Evolutionary conservation across 1,284 basidiomycete genomes (phyloP).

Genomic region (Tetrapyrgos nigripes): DNA sequence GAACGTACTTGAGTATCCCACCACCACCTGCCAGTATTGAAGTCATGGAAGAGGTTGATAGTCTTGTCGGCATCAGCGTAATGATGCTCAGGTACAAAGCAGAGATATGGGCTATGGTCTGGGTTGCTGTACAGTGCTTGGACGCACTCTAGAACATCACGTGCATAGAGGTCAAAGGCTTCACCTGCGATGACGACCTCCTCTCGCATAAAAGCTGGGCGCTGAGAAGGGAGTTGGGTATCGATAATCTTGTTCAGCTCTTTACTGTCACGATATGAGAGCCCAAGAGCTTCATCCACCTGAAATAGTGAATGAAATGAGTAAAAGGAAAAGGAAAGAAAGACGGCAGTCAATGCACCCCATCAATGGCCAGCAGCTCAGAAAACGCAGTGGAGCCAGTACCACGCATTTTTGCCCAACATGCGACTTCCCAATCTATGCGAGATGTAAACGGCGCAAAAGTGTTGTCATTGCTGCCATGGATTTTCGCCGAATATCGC

Average conservation of each 20-base stretch:
- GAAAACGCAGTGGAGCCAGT: slow-evolving; percentile 35
- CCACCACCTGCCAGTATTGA: slow-evolving; percentile 35
- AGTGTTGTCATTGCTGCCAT: slow-evolving; percentile 14
- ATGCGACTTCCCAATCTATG: slow-evolving; percentile 39
- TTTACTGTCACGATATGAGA: not conserved
- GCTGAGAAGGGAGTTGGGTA: not conserved
- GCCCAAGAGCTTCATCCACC: not conserved
- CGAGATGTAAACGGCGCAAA: slow-evolving; percentile 32
- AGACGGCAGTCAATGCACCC: slow-evolving; percentile 30
- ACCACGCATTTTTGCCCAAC: slow-evolving; percentile 39
- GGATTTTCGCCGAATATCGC: not conserved
- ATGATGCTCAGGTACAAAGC: slow-evolving; percentile 20
- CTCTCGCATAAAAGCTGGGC: slow-evolving; percentile 24
- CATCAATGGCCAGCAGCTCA: slow-evolving; percentile 35
- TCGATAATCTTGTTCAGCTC: not conserved
- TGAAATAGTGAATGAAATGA: not conserved
- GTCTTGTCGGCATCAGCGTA: slow-evolving; percentile 19
- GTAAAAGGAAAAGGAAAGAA: not conserved
- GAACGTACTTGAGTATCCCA: slow-evolving; percentile 26
- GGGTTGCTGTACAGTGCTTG: slow-evolving; percentile 33
- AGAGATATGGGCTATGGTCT: slow-evolving; percentile 23
- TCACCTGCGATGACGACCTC: slow-evolving; percentile 29
- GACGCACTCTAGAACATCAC: slow-evolving; percentile 34
- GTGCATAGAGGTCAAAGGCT: slow-evolving; percentile 31
- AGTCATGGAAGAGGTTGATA: slow-evolving; percentile 25